phyloP scores from a whole-genome alignment of 1,284 basidiomycete genomes.

The Trametes pubescens region DNA sequence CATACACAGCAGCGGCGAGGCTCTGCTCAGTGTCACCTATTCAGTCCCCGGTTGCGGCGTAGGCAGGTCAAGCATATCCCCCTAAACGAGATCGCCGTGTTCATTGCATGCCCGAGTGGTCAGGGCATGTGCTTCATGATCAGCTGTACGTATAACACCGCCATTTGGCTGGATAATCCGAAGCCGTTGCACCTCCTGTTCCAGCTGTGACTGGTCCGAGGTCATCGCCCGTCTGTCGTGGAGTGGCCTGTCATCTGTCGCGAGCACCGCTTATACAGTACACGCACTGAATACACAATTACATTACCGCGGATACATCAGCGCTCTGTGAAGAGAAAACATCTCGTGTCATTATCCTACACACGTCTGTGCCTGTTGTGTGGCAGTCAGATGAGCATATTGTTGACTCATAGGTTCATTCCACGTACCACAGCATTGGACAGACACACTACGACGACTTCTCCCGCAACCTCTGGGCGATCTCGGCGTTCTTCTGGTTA shows the following conservation, averaged over 20 bases:
- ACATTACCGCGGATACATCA: slow-evolving; percentile 16
- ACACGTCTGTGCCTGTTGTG: neutral
- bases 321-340: neutral
- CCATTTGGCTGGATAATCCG: neutral
- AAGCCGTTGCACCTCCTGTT: neutral
- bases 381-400: too few relatives aligned
- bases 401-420: neutral
- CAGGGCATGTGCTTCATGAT: neutral
- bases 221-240: neutral
- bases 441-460: slow-evolving; percentile 19
- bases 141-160: neutral
- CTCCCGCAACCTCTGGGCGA: slow-evolving; percentile 58
- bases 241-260: neutral
- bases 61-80: neutral
- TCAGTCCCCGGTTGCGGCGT: slow-evolving; percentile 2
- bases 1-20: neutral
- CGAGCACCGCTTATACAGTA: neutral
- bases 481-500: slow-evolving; percentile 59
- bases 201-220: neutral
- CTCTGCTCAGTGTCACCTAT: neutral
- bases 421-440: neutral
- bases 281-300: slow-evolving; percentile 4
- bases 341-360: slow-evolving; percentile 3
- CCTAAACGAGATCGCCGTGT: neutral
- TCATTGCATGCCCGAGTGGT: neutral